Conservation (phyloP, 352 stramenopile genomes). For the Phytophthora capsici region DNA sequence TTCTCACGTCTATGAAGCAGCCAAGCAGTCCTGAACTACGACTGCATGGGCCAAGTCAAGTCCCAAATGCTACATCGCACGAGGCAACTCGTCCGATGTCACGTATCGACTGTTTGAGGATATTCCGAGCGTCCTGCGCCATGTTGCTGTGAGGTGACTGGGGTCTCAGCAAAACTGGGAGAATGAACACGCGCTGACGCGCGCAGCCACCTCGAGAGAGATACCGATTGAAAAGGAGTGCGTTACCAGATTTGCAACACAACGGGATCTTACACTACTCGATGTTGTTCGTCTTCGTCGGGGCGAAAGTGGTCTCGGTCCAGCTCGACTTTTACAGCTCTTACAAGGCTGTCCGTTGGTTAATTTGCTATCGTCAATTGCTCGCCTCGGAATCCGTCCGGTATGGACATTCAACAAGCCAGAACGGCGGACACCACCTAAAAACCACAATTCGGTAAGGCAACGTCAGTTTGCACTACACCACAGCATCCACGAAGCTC, state of each 20-base stretch:
- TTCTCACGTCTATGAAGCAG: constrained; percentile 11
- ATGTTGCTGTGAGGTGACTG: too few species aligned
- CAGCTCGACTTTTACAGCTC: background rate
- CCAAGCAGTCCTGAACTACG: background rate
- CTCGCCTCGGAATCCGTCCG: background rate
- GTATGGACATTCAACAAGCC: background rate
- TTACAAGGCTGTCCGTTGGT: background rate
- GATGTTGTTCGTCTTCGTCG: background rate
- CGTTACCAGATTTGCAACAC: background rate
- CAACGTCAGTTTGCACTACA: background rate
- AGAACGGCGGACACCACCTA: background rate
- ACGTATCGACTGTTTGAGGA: too few species aligned
- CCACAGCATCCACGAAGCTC: constrained; percentile 11
- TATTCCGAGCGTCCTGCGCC: too few species aligned
- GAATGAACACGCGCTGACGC: too few species aligned
- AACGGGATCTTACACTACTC: background rate
- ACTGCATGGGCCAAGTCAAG: too few species aligned
- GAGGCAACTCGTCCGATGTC: too few species aligned
- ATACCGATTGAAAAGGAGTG: too few species aligned
- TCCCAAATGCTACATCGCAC: too few species aligned
- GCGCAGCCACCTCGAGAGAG: too few species aligned
- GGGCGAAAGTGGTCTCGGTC: background rate
- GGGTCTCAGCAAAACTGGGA: too few species aligned
- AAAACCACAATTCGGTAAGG: constrained; percentile 13
- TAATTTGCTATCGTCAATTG: background rate